phyloP scores from a whole-genome alignment of 179 eudicot species.

The Silene noctiflora region DNA sequence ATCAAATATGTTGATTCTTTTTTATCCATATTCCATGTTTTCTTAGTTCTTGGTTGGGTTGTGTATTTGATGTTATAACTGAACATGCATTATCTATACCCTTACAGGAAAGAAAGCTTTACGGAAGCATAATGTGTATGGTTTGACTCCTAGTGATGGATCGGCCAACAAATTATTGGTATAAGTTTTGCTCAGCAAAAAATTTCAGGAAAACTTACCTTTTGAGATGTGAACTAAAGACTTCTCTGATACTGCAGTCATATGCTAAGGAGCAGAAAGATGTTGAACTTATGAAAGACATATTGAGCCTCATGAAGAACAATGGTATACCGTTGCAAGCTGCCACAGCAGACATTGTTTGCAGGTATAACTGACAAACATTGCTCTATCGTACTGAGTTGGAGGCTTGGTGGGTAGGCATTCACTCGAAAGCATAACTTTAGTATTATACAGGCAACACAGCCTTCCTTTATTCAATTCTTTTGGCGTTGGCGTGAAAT shows the following conservation, averaged over 20 bases:
- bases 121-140: constrained; percentile 78
- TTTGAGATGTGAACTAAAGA: constrained; percentile 8
- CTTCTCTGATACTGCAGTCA: constrained; percentile 46
- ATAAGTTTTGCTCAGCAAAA: constrained; percentile 14
- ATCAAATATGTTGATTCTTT: neutral
- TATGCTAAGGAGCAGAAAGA: constrained; percentile 73
- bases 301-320: constrained; percentile 66
- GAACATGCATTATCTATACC: neutral
- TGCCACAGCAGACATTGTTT: constrained; percentile 82
- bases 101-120: constrained; percentile 70
- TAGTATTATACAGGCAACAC: neutral
- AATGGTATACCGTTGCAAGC: constrained; percentile 80
- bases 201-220: neutral
- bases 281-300: constrained; percentile 54
- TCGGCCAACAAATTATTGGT: constrained; percentile 88
- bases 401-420: neutral
- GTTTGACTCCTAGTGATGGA: constrained; percentile 67
- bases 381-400: neutral
- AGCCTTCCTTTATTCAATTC: neutral
- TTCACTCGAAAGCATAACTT: neutral
- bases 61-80: constrained; percentile 2
- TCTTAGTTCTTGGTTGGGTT: neutral
- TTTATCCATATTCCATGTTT: neutral
- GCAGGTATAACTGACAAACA: constrained; percentile 47
- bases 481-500: neutral